Conservation (phyloP, 2,329 filamentous ascomycete genomes). For the Cyclaneusma minus region DNA sequence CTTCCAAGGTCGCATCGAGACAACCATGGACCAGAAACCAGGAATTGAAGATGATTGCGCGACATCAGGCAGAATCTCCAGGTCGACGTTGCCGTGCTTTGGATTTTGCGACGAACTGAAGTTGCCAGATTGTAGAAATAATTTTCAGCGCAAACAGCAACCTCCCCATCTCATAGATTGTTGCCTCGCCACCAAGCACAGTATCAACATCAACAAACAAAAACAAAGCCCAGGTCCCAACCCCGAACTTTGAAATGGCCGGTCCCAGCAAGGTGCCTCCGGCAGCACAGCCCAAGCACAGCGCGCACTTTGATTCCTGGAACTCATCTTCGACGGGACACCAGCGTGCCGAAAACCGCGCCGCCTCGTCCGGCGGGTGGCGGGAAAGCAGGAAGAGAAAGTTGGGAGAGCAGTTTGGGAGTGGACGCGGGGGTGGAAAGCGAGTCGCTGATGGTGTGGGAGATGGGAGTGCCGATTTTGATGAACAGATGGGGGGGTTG, state of each 20-base stretch:
- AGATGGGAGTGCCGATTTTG: slow-evolving; percentile 41
- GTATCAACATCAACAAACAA: background rate
- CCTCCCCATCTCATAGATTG: too few species aligned
- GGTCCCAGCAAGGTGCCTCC: too few species aligned
- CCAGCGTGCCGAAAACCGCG: slow-evolving; percentile 55
- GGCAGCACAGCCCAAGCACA: slow-evolving; percentile 21
- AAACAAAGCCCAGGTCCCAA: background rate
- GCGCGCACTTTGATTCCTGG: slow-evolving; percentile 46
- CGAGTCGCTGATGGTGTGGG: slow-evolving; percentile 51
- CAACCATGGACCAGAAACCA: too few species aligned
- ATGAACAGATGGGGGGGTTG: slow-evolving; percentile 26
- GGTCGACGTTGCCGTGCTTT: too few species aligned
- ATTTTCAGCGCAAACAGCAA: too few species aligned
- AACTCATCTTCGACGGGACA: slow-evolving; percentile 65
- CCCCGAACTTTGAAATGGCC: slow-evolving; percentile 8
- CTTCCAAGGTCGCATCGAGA: too few species aligned
- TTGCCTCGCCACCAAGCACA: background rate
- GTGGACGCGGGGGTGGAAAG: slow-evolving; percentile 37
- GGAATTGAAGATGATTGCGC: too few species aligned
- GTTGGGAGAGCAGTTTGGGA: slow-evolving; percentile 51
- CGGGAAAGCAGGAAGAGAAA: slow-evolving; percentile 54
- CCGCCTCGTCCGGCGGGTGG: slow-evolving; percentile 52
- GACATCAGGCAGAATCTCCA: too few species aligned
- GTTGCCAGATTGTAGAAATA: too few species aligned
- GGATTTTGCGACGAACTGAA: too few species aligned